A percentile compares a stretch with the other conserved stretches of the same genome.
These are phyloP conservation scores for Cadophora sp. DNA, from an alignment of 2,329 filamentous ascomycete genomes.

Conservation along the genomic window DNA sequence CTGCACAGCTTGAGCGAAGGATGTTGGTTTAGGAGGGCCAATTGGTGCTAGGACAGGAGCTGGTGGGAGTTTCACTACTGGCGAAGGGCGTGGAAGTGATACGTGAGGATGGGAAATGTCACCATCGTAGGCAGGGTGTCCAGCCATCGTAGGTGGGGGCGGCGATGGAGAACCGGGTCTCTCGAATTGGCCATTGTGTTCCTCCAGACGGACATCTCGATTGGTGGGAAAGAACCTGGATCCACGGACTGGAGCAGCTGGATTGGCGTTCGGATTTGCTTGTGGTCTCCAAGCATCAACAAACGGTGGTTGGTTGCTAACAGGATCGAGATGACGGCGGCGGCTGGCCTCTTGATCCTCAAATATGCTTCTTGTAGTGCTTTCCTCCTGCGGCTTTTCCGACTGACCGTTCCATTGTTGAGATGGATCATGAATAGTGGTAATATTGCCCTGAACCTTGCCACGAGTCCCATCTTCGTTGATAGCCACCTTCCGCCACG, in stretches of 20 bases:
- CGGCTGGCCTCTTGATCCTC: conserved; percentile 37
- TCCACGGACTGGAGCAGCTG: conserved; percentile 55
- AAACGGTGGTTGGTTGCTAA: conserved; percentile 37
- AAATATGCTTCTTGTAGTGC: conserved; percentile 27
- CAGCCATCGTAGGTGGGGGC: conserved; percentile 73
- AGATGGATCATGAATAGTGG: conserved; percentile 34
- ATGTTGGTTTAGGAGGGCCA: conserved; percentile 51
- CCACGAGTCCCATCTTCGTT: conserved; percentile 43
- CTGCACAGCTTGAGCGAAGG: conserved; percentile 51
- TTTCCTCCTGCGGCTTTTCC: conserved; percentile 23
- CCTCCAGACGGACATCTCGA: conserved; percentile 55
- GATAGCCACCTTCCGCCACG: conserved; percentile 42
- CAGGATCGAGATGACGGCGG: conserved; percentile 31
- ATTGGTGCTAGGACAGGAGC: conserved; percentile 51
- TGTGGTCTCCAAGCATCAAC: conserved; percentile 43
- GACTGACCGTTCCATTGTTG: conserved; percentile 30
- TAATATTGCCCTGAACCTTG: conserved; percentile 36
- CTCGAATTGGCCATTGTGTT: conserved; percentile 47
- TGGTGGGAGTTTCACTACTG: conserved; percentile 81
- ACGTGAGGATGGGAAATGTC: conserved; percentile 71
- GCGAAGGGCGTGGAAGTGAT: conserved; percentile 71
- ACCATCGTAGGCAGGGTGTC: conserved; percentile 76
- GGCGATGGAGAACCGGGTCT: conserved; percentile 65
- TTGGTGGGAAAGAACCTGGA: conserved; percentile 67
- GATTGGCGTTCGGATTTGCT: conserved; percentile 35